Percentiles rank a stretch among this genome's conserved stretches.
These are phyloP conservation scores for Hymenoscyphus scutula DNA, from an alignment of 2,329 filamentous ascomycete species.

Conservation along the genomic window DNA sequence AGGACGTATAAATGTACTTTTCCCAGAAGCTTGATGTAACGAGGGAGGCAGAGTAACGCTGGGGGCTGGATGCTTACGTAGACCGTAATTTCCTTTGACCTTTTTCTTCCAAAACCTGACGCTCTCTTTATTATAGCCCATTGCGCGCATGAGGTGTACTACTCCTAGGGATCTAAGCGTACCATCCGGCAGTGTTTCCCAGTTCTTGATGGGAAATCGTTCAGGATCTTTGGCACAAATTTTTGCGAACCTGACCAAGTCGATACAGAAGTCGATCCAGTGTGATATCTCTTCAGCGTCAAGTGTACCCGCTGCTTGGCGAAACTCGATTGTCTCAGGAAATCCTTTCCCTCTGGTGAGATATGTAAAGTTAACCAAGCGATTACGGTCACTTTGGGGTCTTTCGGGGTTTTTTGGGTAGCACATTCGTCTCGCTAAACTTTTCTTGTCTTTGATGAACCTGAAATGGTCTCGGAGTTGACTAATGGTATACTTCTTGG, in stretches of 20 bases:
- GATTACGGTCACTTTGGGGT: conserved; percentile 15
- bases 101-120: not conserved
- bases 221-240: conserved; percentile 18
- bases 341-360: conserved; percentile 5
- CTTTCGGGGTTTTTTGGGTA: conserved; percentile 9
- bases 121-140: conserved; percentile 16
- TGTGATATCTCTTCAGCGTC: conserved; percentile 18
- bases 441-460: conserved; percentile 1
- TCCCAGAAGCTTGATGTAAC: no score
- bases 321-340: conserved; percentile 29
- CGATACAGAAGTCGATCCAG: conserved; percentile 30
- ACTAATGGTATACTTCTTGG: not conserved
- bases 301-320: conserved; percentile 27
- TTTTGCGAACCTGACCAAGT: conserved; percentile 24
- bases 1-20: no score
- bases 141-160: conserved; percentile 22
- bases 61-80: no score
- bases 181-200: conserved; percentile 6
- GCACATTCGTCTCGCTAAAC: conserved; percentile 16
- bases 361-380: conserved; percentile 24
- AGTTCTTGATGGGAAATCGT: conserved; percentile 19
- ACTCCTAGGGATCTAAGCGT: conserved; percentile 10
- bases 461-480: conserved; percentile 7
- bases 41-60: no score
- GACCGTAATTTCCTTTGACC: no score